Conservation (phyloP, 2,329 filamentous ascomycete genomes). For the Cladorrhinum sp. region DNA sequence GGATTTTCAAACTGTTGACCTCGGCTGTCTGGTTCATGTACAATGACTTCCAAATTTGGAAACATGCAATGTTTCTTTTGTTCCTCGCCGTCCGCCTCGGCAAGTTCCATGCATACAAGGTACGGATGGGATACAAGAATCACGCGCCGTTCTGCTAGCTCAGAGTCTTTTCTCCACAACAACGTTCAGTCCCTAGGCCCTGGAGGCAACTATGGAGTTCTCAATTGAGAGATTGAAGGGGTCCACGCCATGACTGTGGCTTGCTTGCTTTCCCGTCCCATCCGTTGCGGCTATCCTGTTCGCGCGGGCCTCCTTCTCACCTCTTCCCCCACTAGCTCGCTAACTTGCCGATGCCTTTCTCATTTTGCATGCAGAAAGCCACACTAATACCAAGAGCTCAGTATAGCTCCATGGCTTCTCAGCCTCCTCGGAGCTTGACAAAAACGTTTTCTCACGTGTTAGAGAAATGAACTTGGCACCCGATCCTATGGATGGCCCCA, state of each 20-base stretch:
- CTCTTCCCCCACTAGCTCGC: slow-evolving; percentile 5
- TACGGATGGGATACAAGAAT: neutral
- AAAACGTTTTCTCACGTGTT: neutral
- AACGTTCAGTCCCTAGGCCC: neutral
- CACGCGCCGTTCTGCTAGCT: neutral
- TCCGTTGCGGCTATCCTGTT: neutral
- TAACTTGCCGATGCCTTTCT: neutral
- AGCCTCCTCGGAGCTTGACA: neutral
- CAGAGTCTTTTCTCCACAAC: neutral
- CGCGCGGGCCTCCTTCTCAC: neutral
- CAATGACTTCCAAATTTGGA: neutral
- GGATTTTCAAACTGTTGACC: neutral
- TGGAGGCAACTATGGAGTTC: neutral
- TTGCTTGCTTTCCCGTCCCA: slow-evolving; percentile 1
- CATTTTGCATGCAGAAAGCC: slow-evolving; percentile 6
- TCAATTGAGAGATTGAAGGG: neutral
- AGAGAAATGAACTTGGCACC: slow-evolving; percentile 3
- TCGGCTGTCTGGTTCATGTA: too few species aligned
- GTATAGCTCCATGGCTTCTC: neutral
- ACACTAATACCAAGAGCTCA: slow-evolving; percentile 7
- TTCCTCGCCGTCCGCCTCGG: neutral
- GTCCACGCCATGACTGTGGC: neutral
- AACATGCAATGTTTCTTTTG: neutral
- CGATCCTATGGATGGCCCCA: neutral
- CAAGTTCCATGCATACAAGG: neutral